Conservation (phyloP, 176 grass and related monocot genomes). For the Paspalum notatum region DNA sequence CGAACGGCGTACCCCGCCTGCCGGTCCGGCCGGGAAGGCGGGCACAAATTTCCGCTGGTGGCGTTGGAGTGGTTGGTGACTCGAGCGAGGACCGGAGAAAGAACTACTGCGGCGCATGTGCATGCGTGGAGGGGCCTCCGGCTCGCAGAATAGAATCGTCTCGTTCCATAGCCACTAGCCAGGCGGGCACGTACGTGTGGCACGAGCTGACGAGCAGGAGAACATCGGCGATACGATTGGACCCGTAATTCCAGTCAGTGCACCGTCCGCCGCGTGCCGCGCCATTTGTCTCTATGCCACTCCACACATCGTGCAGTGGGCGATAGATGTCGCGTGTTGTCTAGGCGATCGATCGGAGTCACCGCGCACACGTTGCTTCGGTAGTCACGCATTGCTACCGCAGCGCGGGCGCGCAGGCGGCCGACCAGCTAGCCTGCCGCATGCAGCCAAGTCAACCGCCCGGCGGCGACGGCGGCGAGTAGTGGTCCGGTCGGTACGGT, state of each 20-base stretch:
- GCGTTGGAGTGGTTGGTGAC: neutral
- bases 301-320: neutral
- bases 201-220: too few species aligned
- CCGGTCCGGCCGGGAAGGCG: slow-evolving; percentile 5
- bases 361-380: neutral
- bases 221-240: neutral
- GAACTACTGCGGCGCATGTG: neutral
- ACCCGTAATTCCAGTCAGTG: neutral
- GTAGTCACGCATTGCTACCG: neutral
- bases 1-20: slow-evolving; percentile 39
- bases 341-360: neutral
- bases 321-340: neutral
- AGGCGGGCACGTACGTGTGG: neutral
- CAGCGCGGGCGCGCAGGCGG: neutral
- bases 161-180: neutral
- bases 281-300: neutral
- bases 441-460: neutral
- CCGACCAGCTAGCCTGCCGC: neutral
- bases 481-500: neutral
- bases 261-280: neutral
- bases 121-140: neutral
- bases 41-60: neutral
- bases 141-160: neutral
- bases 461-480: neutral
- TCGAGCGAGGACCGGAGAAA: neutral